phyloP scores from a whole-genome alignment of 2,329 filamentous ascomycete genomes.

The Cladophialophora bantiana region DNA sequence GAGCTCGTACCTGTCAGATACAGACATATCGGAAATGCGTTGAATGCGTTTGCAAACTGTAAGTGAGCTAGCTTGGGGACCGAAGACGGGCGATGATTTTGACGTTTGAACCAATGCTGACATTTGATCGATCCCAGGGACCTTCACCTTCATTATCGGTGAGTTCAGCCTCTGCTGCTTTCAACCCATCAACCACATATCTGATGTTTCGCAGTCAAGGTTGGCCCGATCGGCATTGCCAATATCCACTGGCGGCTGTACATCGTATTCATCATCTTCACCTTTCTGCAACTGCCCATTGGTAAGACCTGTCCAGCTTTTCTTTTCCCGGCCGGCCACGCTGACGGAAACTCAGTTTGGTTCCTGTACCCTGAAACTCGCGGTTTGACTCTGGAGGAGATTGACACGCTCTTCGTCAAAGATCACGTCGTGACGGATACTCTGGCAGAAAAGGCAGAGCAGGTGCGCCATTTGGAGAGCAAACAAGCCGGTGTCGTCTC shows the following conservation, averaged over 20 bases:
- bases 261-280: slow-evolving; percentile 52
- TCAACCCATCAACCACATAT: not conserved
- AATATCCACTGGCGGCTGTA: slow-evolving; percentile 66
- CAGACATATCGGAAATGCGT: slow-evolving; percentile 45
- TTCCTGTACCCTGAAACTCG: slow-evolving; percentile 76
- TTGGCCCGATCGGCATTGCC: slow-evolving; percentile 54
- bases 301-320: slow-evolving; percentile 52
- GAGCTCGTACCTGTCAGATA: slow-evolving; percentile 46
- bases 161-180: not conserved
- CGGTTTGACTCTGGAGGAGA: slow-evolving; percentile 53
- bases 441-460: slow-evolving; percentile 21
- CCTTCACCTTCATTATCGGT: slow-evolving; percentile 71
- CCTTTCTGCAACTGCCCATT: slow-evolving; percentile 53
- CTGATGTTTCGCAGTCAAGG: slow-evolving; percentile 54
- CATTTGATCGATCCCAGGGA: slow-evolving; percentile 74
- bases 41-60: slow-evolving; percentile 46
- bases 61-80: slow-evolving; percentile 41
- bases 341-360: slow-evolving; percentile 54
- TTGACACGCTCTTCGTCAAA: slow-evolving; percentile 35
- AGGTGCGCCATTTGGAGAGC: slow-evolving; percentile 24
- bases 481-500: slow-evolving; percentile 8
- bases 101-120: slow-evolving; percentile 67
- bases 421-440: slow-evolving; percentile 13
- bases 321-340: not conserved
- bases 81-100: slow-evolving; percentile 24